Base-by-base conservation (phyloP, 352 stramenopile species). In the Phytophthora vignae region DNA sequence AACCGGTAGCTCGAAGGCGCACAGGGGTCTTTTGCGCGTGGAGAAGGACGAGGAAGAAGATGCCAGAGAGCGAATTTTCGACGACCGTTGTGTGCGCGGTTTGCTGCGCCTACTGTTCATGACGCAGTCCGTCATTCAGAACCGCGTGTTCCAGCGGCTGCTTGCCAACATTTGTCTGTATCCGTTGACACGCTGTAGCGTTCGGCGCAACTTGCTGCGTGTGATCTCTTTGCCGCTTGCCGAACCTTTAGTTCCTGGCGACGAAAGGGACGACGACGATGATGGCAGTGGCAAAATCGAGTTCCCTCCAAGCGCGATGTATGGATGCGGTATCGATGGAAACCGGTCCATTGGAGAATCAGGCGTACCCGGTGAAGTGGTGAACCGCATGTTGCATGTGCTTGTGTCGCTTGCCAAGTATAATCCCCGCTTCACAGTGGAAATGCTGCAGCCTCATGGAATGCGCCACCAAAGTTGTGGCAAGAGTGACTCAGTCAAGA, bases 371-470 rank as follows among this genome's bases (percentile, higher is more conserved):
- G 81, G 82, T 15, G 90, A 98, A 65, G 92, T 99, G 10, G 79
- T 97, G 19, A 93, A 90, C 25, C 86, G 96, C 21, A 94, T 98
- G 44, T 78, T 99, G 17, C 78, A 91, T 53, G 87, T 96, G 10
- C 78, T 98, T 44, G 81, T 90, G 4, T 90, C 87, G 11, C 71
- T 99, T 14, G 92, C 85, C 19, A 98, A 98, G 81, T 90, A 97
- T 61, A 98, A 97, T 25, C 82, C 89, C 2, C 87, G 94, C 15
- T 96, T 98, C 63, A 86, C 90, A 14, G 74, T 98, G 15, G 92
- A 97, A 64, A 88, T 98, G 66, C 78, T 98, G 14, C 70, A 83
- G 12, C 75, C 84, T 44, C 80, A 90, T 49, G 83, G 84, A 4
- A 92, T 89, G 88, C 73, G 69, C 6, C 78, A 79, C 57, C 21